These are phyloP conservation scores for Dittrichia graveolens DNA, from an alignment of 129 eudicot species.

Conservation along the genomic window DNA sequence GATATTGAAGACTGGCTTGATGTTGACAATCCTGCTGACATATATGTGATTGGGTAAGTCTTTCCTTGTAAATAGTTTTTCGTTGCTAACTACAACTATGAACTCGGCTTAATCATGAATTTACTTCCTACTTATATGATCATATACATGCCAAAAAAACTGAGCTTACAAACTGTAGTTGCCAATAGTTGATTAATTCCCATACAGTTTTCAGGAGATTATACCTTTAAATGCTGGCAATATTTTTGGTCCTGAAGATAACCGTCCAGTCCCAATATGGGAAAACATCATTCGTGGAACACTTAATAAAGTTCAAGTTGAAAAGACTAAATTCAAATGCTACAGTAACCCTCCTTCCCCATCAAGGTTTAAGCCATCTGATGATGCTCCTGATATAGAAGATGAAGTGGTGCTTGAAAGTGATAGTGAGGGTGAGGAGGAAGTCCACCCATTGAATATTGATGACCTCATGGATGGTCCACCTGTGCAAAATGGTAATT, in stretches of 20 bases:
- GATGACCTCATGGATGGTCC: slow-evolving; percentile 47
- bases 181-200: background rate
- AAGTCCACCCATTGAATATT: slow-evolving; percentile 60
- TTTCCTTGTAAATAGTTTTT: background rate
- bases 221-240: slow-evolving; percentile 91
- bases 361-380: slow-evolving; percentile 74
- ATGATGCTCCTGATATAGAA: slow-evolving; percentile 71
- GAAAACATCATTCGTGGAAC: slow-evolving; percentile 81
- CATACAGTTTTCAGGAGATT: slow-evolving; percentile 81
- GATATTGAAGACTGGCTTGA: slow-evolving; percentile 72
- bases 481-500: slow-evolving; percentile 3
- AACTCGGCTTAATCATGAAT: background rate
- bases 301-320: slow-evolving; percentile 56
- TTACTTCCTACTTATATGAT: background rate
- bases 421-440: slow-evolving; percentile 83
- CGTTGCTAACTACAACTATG: background rate
- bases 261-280: slow-evolving; percentile 79
- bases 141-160: background rate
- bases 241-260: slow-evolving; percentile 90
- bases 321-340: slow-evolving; percentile 55
- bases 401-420: slow-evolving; percentile 70
- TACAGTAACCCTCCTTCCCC: slow-evolving; percentile 97
- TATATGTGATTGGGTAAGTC: slow-evolving; percentile 87
- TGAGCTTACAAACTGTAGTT: slow-evolving; percentile 6
- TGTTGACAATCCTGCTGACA: slow-evolving; percentile 76